phyloP scores from a whole-genome alignment of 257 asterid genomes.

The Rauvolfia tetraphylla region DNA sequence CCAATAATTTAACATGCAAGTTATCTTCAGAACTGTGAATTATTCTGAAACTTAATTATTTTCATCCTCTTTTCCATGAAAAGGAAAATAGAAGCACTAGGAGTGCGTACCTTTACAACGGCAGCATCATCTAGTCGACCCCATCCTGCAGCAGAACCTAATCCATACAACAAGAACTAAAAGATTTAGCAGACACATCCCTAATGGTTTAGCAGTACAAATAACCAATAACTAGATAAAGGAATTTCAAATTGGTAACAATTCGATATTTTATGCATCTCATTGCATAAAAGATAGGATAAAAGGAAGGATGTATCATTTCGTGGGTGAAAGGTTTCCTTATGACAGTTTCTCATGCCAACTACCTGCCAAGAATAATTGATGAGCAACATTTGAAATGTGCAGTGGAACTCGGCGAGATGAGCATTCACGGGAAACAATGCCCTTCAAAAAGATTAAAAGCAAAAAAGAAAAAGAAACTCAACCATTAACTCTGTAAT shows the following conservation, averaged over 20 bases:
- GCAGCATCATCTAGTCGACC: constrained; percentile 93
- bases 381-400: constrained; percentile 82
- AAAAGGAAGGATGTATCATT: background rate
- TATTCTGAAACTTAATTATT: background rate
- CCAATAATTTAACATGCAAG: constrained; percentile 7
- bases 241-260: background rate
- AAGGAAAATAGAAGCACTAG: constrained; percentile 19
- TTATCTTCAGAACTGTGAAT: background rate
- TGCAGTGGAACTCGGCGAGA: constrained; percentile 80
- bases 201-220: background rate
- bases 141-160: constrained; percentile 99
- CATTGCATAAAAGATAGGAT: background rate
- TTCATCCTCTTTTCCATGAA: background rate
- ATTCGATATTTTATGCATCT: background rate
- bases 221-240: background rate
- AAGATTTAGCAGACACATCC: background rate
- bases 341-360: background rate
- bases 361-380: constrained; percentile 82
- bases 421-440: constrained; percentile 85
- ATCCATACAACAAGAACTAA: constrained; percentile 23
- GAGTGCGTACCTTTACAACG: constrained; percentile 76
- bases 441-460: constrained; percentile 60
- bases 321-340: background rate
- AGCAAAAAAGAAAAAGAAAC: constrained; percentile 11
- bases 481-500: constrained; percentile 3